These are phyloP conservation scores for Beauveria scarabaeidicola DNA, from an alignment of 2,329 filamentous ascomycete species.

Conservation along the genomic window DNA sequence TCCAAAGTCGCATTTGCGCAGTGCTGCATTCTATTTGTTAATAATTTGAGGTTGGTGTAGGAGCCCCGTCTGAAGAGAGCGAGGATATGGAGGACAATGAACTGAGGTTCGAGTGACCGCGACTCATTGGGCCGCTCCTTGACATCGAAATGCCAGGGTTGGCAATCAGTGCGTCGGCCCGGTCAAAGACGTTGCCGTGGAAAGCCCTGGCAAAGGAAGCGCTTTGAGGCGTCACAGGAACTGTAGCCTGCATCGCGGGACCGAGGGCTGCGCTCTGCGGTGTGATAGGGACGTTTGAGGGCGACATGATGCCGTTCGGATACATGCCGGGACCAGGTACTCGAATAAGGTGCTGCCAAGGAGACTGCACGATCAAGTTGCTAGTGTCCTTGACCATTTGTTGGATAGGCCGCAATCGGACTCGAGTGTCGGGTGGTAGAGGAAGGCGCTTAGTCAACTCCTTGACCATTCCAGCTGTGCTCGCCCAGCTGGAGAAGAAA, in stretches of 20 bases:
- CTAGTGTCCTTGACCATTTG: slow-evolving; percentile 73
- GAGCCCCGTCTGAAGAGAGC: slow-evolving; percentile 30
- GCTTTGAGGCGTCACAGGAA: slow-evolving; percentile 61
- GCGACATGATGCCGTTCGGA: slow-evolving; percentile 1
- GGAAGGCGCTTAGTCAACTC: slow-evolving; percentile 42
- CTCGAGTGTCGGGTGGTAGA: slow-evolving; percentile 58
- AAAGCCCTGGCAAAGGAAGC: slow-evolving; percentile 48
- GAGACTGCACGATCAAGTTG: slow-evolving; percentile 56
- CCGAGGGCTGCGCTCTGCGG: slow-evolving; percentile 84
- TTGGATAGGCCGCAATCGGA: slow-evolving; percentile 71
- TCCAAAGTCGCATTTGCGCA: slow-evolving; percentile 4
- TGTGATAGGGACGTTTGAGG: slow-evolving; percentile 55
- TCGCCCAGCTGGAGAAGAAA: slow-evolving; percentile 62
- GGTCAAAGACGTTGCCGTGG: slow-evolving; percentile 50
- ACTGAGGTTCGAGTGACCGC: slow-evolving; percentile 31
- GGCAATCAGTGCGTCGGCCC: slow-evolving; percentile 49
- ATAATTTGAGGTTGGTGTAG: slow-evolving; percentile 1
- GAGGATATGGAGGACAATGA: slow-evolving; percentile 34
- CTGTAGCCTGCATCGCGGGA: slow-evolving; percentile 81
- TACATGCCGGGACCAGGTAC: slow-evolving; percentile 17
- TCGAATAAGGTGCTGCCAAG: slow-evolving; percentile 41
- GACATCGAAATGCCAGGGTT: slow-evolving; percentile 51
- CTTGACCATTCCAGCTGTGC: slow-evolving; percentile 55
- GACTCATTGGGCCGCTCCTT: slow-evolving; percentile 39
- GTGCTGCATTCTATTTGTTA: not conserved